Evolutionary conservation across 306 rosid genomes (phyloP).

Genomic region (Vigna hirtella): DNA sequence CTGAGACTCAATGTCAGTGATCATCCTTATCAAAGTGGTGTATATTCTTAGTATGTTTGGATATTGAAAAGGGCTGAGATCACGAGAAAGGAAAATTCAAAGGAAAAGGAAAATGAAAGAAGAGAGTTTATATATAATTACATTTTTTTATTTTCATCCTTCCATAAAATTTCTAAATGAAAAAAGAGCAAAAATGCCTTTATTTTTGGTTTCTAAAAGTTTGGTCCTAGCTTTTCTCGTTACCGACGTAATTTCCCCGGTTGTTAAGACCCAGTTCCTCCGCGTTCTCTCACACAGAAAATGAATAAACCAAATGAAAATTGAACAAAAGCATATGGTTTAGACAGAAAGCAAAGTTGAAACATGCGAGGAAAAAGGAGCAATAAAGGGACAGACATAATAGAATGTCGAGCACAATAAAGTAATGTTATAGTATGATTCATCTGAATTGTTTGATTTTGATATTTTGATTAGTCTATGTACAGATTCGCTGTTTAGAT

Average conservation of each 20-base stretch:
- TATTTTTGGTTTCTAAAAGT: conserved; percentile 10
- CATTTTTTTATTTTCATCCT: background rate
- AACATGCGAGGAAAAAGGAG: conserved; percentile 10
- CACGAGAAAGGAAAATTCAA: background rate
- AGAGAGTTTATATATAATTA: background rate
- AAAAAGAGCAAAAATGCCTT: background rate
- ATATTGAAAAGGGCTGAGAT: background rate
- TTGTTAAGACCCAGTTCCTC: conserved; percentile 34
- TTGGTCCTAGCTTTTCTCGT: conserved; percentile 17
- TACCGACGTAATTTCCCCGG: conserved; percentile 30
- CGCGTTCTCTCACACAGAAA: conserved; percentile 30
- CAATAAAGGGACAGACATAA: conserved; percentile 12
- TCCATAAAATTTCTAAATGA: background rate
- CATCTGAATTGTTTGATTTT: background rate
- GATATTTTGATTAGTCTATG: background rate
- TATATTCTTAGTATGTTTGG: conserved; percentile 34
- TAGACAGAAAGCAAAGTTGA: conserved; percentile 21
- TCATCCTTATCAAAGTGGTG: conserved; percentile 3
- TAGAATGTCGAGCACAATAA: conserved; percentile 31
- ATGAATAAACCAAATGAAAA: conserved; percentile 25
- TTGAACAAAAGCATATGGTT: conserved; percentile 38
- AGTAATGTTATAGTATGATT: background rate
- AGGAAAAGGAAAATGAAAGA: background rate
- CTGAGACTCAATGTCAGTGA: conserved; percentile 35
- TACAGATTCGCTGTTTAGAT: background rate